phyloP scores from a whole-genome alignment of 257 asterid genomes.

The Scutellaria baicalensis region DNA sequence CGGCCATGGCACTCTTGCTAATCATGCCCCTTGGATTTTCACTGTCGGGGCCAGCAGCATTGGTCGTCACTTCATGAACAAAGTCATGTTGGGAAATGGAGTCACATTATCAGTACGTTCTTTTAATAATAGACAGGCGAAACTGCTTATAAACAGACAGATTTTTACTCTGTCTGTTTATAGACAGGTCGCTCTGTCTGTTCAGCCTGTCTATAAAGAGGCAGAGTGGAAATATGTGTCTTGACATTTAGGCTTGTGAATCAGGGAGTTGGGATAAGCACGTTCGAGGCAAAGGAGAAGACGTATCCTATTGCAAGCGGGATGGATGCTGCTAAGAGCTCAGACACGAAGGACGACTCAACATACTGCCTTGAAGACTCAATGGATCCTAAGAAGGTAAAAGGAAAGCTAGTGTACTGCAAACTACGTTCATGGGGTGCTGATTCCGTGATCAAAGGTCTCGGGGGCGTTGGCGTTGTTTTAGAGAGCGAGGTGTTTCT shows the following conservation, averaged over 20 bases:
- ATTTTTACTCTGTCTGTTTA: not conserved
- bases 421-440: slow-evolving; percentile 49
- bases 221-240: too few relatives aligned
- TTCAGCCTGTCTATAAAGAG: too few relatives aligned
- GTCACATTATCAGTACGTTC: slow-evolving; percentile 45
- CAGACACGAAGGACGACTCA: slow-evolving; percentile 41
- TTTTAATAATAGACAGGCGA: too few relatives aligned
- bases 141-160: too few relatives aligned
- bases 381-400: slow-evolving; percentile 77
- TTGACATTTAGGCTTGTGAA: not conserved
- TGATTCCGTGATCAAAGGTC: slow-evolving; percentile 64
- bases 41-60: slow-evolving; percentile 89
- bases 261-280: slow-evolving; percentile 74
- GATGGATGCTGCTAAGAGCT: slow-evolving; percentile 51
- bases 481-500: slow-evolving; percentile 48
- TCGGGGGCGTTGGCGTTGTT: slow-evolving; percentile 72
- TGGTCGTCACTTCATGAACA: slow-evolving; percentile 62
- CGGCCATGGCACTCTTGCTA: slow-evolving; percentile 31
- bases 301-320: slow-evolving; percentile 68
- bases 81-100: slow-evolving; percentile 64
- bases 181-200: too few relatives aligned
- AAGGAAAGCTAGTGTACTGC: slow-evolving; percentile 76
- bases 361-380: slow-evolving; percentile 52
- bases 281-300: slow-evolving; percentile 50
- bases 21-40: slow-evolving; percentile 88